Base-by-base conservation (phyloP, 164 flowering plant genomes). In the Magnolia changhungtana region DNA sequence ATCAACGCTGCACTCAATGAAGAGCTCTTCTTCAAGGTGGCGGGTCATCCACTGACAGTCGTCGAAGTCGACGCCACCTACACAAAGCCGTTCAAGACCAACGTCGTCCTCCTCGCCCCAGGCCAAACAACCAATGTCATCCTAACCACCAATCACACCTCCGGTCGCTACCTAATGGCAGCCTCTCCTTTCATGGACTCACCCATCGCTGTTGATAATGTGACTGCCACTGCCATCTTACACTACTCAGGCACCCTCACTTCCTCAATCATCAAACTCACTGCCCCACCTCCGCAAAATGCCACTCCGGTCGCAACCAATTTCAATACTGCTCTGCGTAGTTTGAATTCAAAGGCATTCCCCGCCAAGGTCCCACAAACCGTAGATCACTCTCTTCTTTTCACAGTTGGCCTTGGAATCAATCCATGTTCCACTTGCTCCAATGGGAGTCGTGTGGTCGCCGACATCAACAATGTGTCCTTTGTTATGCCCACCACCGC, bases 151-250 rank as follows among this genome's bases (percentile, higher is more conserved):
- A 29, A 75, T 67, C 67, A 66, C 67, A 13, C 67, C 27, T 61
- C 70, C 13, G 71, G 37, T 59, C 63, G 68, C 61, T 79, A 79
- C 52, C 76, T 75, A 77, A 75, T 82, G 80, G 84, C 82, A 8
- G 75, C 82, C 1, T 70, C 74, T 13, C 68, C 75, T 29, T 75
- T 79, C 50, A 52, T 72, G 8, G 67, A 67, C 49, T 67, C 24
- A 3, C n/a, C 27, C 3, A 69, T 31, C 0, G 70, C 92, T 20
- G 91, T 94, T 63, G 94, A 92, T 83, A 92, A 94, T 84, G 90
- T 94, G 72, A 92, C 95, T 72, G 87, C 97, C 64, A 92, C 97
- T 6, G 98, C 95, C 13, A 85, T 92, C 77, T 84, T 92, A 0
- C 85, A 89, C 67, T 94, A 90, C 89, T 79, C 0, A 2, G 82